A percentile compares a stretch with the other conserved stretches of the same genome.
Conservation (phyloP, 768 basidiomycete genomes). For the Leccinum obscurum region DNA sequence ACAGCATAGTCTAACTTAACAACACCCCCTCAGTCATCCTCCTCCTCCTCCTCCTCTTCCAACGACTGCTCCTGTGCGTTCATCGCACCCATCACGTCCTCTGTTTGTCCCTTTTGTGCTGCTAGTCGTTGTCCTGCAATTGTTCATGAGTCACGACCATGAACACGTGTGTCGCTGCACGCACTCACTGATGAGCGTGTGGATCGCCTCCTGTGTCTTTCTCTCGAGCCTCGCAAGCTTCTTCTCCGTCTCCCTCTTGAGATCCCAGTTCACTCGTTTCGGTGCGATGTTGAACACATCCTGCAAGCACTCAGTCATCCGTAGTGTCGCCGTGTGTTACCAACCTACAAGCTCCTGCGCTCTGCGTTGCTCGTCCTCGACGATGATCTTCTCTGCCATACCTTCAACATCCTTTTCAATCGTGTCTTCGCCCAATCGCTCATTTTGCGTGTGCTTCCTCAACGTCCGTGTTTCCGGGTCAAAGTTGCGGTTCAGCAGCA, state of each 20-base stretch:
- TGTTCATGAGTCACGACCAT: slow-evolving; percentile 7
- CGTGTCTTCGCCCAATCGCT: slow-evolving; percentile 69
- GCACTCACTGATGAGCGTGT: slow-evolving; percentile 85
- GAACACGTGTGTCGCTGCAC: slow-evolving; percentile 1
- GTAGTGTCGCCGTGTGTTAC: slow-evolving; percentile 6
- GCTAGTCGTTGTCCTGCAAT: slow-evolving; percentile 76
- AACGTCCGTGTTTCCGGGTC: slow-evolving; percentile 85
- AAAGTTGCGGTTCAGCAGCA: slow-evolving; percentile 78
- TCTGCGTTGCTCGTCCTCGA: slow-evolving; percentile 82
- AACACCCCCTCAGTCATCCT: slow-evolving; percentile 5
- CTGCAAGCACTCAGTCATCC: slow-evolving; percentile 41
- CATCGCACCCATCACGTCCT: slow-evolving; percentile 83
- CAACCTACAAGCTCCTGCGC: slow-evolving; percentile 83
- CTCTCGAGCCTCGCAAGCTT: slow-evolving; percentile 87
- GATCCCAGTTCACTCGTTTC: slow-evolving; percentile 94
- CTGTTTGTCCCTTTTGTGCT: slow-evolving; percentile 74
- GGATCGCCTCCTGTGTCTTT: slow-evolving; percentile 89
- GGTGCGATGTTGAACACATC: slow-evolving; percentile 97
- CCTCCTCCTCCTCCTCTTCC: slow-evolving; percentile 38
- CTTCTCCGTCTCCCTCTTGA: slow-evolving; percentile 92
- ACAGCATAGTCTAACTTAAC: not conserved
- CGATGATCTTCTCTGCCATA: slow-evolving; percentile 79
- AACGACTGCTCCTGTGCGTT: slow-evolving; percentile 66
- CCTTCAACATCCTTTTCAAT: slow-evolving; percentile 86
- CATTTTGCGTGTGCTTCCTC: slow-evolving; percentile 62